These are phyloP conservation scores for Komagataella pastoris DNA, from an alignment of 805 yeast genomes.

Conservation along the genomic window DNA sequence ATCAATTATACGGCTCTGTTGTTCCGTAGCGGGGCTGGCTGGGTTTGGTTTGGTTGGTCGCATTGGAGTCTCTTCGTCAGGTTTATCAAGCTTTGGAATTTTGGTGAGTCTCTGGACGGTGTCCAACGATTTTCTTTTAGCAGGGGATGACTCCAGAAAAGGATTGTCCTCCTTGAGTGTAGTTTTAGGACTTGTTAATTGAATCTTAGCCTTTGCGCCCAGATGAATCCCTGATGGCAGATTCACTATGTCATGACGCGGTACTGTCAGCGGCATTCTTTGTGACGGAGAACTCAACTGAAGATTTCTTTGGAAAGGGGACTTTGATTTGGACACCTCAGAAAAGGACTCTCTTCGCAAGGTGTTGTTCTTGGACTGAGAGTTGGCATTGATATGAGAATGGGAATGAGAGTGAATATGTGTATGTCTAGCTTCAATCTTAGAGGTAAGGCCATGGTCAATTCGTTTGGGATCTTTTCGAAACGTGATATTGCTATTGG, in stretches of 20 bases:
- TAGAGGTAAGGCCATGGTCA: neutral
- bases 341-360: slow-evolving; percentile 1
- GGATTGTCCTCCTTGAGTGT: neutral
- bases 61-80: slow-evolving; percentile 9
- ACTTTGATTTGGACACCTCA: slow-evolving; percentile 1
- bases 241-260: slow-evolving; percentile 11
- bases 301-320: neutral
- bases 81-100: neutral
- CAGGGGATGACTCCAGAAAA: neutral
- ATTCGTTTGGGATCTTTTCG: neutral
- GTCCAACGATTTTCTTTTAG: neutral
- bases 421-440: neutral
- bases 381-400: neutral
- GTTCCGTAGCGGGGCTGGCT: slow-evolving; percentile 16
- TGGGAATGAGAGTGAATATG: neutral
- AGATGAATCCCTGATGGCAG: neutral
- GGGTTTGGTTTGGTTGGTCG: slow-evolving; percentile 18
- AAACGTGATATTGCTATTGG: neutral
- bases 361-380: neutral
- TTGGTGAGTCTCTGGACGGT: neutral
- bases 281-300: slow-evolving; percentile 2
- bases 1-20: slow-evolving; percentile 9
- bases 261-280: slow-evolving; percentile 17
- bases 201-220: neutral
- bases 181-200: neutral